These are phyloP conservation scores for Pezicula rhizophila DNA, from an alignment of 2,329 filamentous ascomycete species.

Conservation along the genomic window DNA sequence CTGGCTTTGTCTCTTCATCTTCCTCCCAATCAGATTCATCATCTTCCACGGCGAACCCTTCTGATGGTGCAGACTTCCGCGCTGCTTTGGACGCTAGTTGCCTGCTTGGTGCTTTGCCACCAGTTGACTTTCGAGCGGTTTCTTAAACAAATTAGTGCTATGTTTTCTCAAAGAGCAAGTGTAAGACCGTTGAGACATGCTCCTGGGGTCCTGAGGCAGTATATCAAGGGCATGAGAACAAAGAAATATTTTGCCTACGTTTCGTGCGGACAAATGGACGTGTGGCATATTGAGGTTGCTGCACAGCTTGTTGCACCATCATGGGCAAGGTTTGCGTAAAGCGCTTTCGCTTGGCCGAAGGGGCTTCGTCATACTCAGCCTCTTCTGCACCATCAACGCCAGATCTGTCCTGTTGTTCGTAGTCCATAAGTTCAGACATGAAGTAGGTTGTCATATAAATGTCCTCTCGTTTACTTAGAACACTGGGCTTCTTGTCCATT, in stretches of 20 bases:
- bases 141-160: slow-evolving; percentile 2
- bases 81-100: slow-evolving; percentile 93
- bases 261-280: slow-evolving; percentile 21
- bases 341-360: background rate
- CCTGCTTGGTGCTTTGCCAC: slow-evolving; percentile 74
- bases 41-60: background rate
- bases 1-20: slow-evolving; percentile 5
- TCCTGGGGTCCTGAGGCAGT: too few relatives aligned
- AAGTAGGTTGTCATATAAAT: slow-evolving; percentile 23
- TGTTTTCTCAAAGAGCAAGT: too few relatives aligned
- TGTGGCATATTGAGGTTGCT: background rate
- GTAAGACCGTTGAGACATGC: too few relatives aligned
- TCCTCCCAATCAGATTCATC: background rate
- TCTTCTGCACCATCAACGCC: slow-evolving; percentile 20
- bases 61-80: slow-evolving; percentile 38
- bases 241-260: slow-evolving; percentile 1
- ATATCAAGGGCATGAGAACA: too few relatives aligned
- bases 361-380: slow-evolving; percentile 9
- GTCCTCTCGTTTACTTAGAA: slow-evolving; percentile 18
- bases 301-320: background rate
- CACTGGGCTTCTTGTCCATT: slow-evolving; percentile 10
- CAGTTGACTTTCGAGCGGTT: slow-evolving; percentile 62
- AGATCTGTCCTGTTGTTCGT: slow-evolving; percentile 7
- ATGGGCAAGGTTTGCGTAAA: background rate
- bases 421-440: slow-evolving; percentile 22